Conservation (phyloP, 202 grass and related monocot species). For the Elaeis oleifera region DNA sequence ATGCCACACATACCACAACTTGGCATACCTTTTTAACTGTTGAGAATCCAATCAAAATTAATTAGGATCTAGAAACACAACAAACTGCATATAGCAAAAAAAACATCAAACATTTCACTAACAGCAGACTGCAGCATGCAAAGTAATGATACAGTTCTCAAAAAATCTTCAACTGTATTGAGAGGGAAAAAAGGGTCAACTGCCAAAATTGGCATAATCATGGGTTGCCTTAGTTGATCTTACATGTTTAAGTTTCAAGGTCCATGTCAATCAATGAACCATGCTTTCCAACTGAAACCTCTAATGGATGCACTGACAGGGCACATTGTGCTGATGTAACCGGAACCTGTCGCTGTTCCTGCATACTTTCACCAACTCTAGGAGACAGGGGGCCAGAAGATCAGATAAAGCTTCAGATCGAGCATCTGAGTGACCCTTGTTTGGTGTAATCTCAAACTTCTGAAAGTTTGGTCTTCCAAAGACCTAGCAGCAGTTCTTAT, state of each 20-base stretch:
- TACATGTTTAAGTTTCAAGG: constrained; percentile 64
- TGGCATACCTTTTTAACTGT: no score
- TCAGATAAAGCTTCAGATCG: constrained; percentile 5
- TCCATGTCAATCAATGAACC: constrained; percentile 39
- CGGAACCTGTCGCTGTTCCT: neutral
- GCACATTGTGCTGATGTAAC: constrained; percentile 10
- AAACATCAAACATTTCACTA: no score
- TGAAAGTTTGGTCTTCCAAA: constrained; percentile 2
- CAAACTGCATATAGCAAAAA: no score
- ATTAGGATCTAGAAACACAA: no score
- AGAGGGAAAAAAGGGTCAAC: no score
- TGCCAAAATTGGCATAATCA: no score
- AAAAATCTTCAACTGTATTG: no score
- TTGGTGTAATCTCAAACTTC: neutral
- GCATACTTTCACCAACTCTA: neutral
- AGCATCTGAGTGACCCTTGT: neutral
- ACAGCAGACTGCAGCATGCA: no score
- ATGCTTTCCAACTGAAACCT: constrained; percentile 45
- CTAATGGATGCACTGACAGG: constrained; percentile 23
- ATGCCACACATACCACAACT: no score
- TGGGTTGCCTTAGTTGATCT: constrained; percentile 25
- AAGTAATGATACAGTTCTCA: no score
- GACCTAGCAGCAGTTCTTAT: constrained; percentile 16
- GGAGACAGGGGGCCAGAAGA: constrained; percentile 7
- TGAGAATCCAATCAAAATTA: no score